phyloP scores from a whole-genome alignment of 164 flowering plant species.

The Euptelea pleiosperma region DNA sequence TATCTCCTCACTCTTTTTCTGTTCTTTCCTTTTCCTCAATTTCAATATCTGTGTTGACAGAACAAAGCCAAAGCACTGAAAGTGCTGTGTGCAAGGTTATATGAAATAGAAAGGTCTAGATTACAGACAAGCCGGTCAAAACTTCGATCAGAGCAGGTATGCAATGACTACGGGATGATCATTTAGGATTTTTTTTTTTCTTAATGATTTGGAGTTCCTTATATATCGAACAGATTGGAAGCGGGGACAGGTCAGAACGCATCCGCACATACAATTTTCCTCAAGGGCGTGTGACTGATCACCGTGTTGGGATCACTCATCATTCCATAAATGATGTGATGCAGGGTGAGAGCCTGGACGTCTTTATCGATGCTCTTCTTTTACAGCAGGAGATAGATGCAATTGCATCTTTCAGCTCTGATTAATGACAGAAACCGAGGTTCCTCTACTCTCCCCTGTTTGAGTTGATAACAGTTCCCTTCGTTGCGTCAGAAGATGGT shows the following conservation, averaged over 20 bases:
- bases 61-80: slow-evolving; percentile 94
- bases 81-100: slow-evolving; percentile 81
- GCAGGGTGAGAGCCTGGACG: slow-evolving; percentile 80
- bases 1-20: background rate
- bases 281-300: slow-evolving; percentile 98
- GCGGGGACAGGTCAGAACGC: slow-evolving; percentile 96
- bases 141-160: slow-evolving; percentile 89
- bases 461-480: too few species aligned
- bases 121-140: slow-evolving; percentile 56
- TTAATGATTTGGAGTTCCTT: background rate
- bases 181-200: background rate
- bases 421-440: slow-evolving; percentile 1
- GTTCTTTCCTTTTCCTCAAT: background rate
- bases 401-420: slow-evolving; percentile 54
- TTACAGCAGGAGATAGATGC: slow-evolving; percentile 93
- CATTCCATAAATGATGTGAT: slow-evolving; percentile 69
- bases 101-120: slow-evolving; percentile 80
- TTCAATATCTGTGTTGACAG: slow-evolving; percentile 34
- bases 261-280: slow-evolving; percentile 96
- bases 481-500: too few species aligned
- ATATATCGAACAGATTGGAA: slow-evolving; percentile 68
- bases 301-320: slow-evolving; percentile 80
- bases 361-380: slow-evolving; percentile 77
- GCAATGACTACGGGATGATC: background rate
- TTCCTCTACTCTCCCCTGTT: too few species aligned